Base-by-base conservation (phyloP, 2,329 filamentous ascomycete genomes). In the Botryotinia narcissicola region DNA sequence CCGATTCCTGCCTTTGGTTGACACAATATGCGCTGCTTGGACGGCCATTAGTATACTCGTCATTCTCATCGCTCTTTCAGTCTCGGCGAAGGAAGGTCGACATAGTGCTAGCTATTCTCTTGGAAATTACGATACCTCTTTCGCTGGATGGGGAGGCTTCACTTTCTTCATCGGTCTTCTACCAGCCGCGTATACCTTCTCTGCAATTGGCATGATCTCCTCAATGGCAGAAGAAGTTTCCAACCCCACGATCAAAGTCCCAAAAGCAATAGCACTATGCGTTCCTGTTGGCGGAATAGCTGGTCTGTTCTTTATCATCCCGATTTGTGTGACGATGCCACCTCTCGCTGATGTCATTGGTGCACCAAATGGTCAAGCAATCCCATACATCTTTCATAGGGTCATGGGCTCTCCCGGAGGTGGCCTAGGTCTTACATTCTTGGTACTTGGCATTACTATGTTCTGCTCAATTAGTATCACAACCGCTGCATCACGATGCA, bases 161-260 rank as follows among this genome's bases (percentile, higher is more conserved):
- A 87, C 86, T 0, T 90, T 90, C 80, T 89, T 89, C 80, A 90
- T 91, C 74, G 88, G 89, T 35, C 83, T 90, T 16, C 81, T 91
- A 4, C 89, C 88, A 2, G 84, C 87, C 0, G 87, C 87, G 12
- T 89, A 89, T 76, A 87, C 85, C 75, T 89, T 89, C 77, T 86
- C 86, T 0, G 88, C 88, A 3, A 83, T 90, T 37, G 89, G 88
- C 3, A 90, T 90, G 88, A 87, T 90, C 72, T 85, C 87, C 0
- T 86, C 86, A 14, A 90, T 90, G 88, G 87, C 87, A 1, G 88
- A 90, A 81, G 88, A 90, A 79, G 87, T 86, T 54, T 79, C 83
- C 12, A 83, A 88, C 69, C 86, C 88, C 2, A 83, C 85, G 7
- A 75, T 85, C 71, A 85, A 84, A 73, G 83, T 87, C 0, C 85